Conservation (phyloP, 1,139 yeast genomes). For the Saccharomyces hybrid region DNA sequence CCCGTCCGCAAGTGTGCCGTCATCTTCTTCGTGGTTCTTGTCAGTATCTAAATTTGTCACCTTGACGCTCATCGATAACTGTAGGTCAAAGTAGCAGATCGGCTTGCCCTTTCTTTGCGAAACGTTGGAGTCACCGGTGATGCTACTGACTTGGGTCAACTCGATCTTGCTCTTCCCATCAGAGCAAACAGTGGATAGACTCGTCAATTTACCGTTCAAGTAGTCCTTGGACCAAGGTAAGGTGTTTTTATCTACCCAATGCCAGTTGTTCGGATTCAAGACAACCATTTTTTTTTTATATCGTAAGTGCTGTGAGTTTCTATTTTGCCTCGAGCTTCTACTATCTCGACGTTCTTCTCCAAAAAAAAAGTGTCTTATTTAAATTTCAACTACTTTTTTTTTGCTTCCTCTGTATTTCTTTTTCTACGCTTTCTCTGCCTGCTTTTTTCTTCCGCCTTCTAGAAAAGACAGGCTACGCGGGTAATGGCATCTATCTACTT, state of each 20-base stretch:
- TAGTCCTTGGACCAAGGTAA: conserved; percentile 66
- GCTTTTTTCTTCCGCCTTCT: conserved; percentile 6
- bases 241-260: conserved; percentile 78
- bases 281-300: conserved; percentile 49
- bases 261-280: conserved; percentile 84
- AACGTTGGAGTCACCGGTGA: conserved; percentile 71
- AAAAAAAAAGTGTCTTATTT: not conserved
- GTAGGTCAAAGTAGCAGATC: conserved; percentile 63
- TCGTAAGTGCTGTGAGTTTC: not conserved
- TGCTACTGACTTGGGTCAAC: conserved; percentile 33
- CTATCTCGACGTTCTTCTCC: not conserved
- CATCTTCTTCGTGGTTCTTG: conserved; percentile 28
- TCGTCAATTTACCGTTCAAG: conserved; percentile 40
- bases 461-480: not conserved
- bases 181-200: conserved; percentile 34
- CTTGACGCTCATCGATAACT: conserved; percentile 41
- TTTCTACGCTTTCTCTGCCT: not conserved
- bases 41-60: conserved; percentile 31
- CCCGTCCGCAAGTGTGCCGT: conserved; percentile 25
- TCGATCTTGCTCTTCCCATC: conserved; percentile 9
- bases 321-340: not conserved
- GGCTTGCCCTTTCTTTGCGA: conserved; percentile 77
- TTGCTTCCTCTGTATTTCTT: not conserved
- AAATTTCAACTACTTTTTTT: not conserved
- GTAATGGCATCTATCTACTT: not conserved